Conservation (phyloP, 768 basidiomycete genomes). For the Boletellus sp. region DNA sequence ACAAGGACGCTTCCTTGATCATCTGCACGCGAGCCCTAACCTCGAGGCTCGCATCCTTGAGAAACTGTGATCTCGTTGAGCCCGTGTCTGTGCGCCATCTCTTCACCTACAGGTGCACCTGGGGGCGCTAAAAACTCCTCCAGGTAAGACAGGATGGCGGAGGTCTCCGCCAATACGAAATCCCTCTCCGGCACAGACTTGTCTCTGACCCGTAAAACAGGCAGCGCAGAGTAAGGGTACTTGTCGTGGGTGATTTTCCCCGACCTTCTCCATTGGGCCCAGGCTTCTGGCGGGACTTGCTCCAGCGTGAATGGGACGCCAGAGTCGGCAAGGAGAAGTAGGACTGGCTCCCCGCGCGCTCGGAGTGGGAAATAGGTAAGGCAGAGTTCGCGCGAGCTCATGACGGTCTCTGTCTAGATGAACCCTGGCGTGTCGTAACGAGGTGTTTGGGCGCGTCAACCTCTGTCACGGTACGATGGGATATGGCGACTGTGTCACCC, state of each 20-base stretch:
- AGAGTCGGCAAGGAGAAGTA: constrained; percentile 25
- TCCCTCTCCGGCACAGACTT: constrained; percentile 7
- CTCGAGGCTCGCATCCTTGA: constrained; percentile 18
- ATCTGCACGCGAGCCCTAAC: constrained; percentile 14
- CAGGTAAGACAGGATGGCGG: constrained; percentile 23
- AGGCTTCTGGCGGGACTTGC: constrained; percentile 9
- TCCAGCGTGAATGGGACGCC: constrained; percentile 22
- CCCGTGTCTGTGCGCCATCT: not conserved
- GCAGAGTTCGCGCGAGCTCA: constrained; percentile 16
- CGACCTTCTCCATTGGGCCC: not conserved
- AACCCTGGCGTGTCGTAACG: too few relatives aligned
- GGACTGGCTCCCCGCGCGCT: constrained; percentile 25
- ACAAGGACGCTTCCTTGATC: constrained; percentile 25
- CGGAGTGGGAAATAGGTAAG: constrained; percentile 23
- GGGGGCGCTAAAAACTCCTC: constrained; percentile 18
- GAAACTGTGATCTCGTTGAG: constrained; percentile 11
- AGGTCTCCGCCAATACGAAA: constrained; percentile 22
- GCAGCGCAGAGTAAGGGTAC: constrained; percentile 25
- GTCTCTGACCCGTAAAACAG: constrained; percentile 22
- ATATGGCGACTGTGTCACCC: constrained; percentile 13
- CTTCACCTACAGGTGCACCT: constrained; percentile 13
- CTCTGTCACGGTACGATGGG: too few relatives aligned
- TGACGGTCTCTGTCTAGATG: constrained; percentile 1
- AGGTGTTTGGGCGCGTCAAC: too few relatives aligned
- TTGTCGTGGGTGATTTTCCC: constrained; percentile 8